These are phyloP conservation scores for Moesziomyces antarcticus DNA, from an alignment of 1,284 basidiomycete species.

Conservation along the genomic window DNA sequence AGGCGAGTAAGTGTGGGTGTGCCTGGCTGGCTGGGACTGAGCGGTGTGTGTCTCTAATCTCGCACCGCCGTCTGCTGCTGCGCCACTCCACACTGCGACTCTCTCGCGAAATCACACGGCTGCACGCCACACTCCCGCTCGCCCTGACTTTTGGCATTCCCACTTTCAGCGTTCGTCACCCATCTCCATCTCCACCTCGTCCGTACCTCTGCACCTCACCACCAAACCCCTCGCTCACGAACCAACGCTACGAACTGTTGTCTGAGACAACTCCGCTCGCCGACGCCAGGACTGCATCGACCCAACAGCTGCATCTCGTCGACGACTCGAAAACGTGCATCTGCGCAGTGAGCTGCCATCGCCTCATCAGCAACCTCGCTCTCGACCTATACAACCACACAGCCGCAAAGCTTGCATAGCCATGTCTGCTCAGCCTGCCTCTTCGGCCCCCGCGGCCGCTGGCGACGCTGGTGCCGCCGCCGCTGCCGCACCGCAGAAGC, in stretches of 20 bases:
- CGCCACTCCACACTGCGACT: conserved; percentile 2
- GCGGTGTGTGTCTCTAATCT: conserved; percentile 6
- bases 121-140: conserved; percentile 3
- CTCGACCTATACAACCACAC: background rate
- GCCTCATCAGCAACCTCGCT: background rate
- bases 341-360: background rate
- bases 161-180: too few relatives aligned
- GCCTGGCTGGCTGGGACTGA: background rate
- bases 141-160: background rate
- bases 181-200: background rate
- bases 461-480: conserved; percentile 27
- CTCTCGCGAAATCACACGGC: background rate
- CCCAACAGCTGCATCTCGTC: background rate
- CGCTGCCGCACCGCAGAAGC: conserved; percentile 53
- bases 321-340: background rate
- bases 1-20: background rate
- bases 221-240: background rate
- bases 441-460: conserved; percentile 14
- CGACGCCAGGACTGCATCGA: background rate
- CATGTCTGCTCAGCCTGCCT: conserved; percentile 33
- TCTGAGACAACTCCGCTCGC: too few relatives aligned
- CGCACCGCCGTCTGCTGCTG: conserved; percentile 1
- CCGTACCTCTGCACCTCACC: background rate
- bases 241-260: too few relatives aligned
- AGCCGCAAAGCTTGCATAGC: background rate